Evolutionary conservation across 257 asterid genomes (phyloP).

Genomic region (Paraleonurus japonicus): DNA sequence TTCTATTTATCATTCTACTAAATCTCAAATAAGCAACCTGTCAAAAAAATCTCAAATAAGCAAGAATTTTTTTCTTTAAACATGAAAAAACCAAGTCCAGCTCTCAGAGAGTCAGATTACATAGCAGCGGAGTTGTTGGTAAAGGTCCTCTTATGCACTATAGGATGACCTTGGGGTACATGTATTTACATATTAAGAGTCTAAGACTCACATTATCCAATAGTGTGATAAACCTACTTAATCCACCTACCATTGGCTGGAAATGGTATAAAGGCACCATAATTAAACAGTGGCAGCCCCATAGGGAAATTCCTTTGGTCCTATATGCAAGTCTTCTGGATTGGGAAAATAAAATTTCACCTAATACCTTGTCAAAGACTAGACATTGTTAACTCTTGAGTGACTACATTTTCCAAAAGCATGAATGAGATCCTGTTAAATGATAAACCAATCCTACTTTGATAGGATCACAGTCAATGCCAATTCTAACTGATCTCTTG

Average conservation of each 20-base stretch:
- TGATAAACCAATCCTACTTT: too few relatives aligned
- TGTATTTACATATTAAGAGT: neutral
- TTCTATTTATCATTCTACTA: neutral
- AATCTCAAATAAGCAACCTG: neutral
- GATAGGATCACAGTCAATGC: too few relatives aligned
- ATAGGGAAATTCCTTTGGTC: neutral
- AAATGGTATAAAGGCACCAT: neutral
- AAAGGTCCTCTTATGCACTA: neutral
- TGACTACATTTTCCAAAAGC: too few relatives aligned
- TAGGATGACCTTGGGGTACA: neutral
- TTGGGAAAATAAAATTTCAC: neutral
- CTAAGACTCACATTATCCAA: neutral
- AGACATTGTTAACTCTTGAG: too few relatives aligned
- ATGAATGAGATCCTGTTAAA: too few relatives aligned
- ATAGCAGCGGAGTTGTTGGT: neutral
- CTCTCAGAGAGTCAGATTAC: neutral
- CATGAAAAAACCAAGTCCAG: neutral
- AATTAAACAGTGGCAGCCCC: neutral
- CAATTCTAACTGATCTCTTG: too few relatives aligned
- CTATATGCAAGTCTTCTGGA: neutral
- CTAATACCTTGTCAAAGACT: neutral
- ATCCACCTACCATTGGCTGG: neutral
- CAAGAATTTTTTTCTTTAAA: too few relatives aligned
- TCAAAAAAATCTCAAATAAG: neutral
- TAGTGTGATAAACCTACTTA: neutral